A percentile compares a stretch with the other conserved stretches of the same genome.
These are phyloP conservation scores for Talaromyces sp. DNA, from an alignment of 2,329 filamentous ascomycete genomes.

Conservation along the genomic window DNA sequence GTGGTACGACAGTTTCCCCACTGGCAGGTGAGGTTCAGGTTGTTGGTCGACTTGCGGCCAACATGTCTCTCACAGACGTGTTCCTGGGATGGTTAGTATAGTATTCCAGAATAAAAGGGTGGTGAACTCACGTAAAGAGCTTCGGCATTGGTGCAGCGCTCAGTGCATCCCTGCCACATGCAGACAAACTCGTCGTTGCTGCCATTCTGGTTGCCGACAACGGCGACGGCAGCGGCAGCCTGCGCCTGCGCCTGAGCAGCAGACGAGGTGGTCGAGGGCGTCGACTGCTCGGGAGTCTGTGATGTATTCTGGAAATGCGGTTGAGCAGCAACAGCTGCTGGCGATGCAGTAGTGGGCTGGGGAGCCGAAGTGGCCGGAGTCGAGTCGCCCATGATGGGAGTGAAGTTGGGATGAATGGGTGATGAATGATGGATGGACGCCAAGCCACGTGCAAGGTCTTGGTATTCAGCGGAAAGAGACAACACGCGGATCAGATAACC, in stretches of 20 bases:
- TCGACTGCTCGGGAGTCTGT: conserved; percentile 8
- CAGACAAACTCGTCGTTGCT: conserved; percentile 42
- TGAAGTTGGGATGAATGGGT: conserved; percentile 20
- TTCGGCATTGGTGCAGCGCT: conserved; percentile 53
- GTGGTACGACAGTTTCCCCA: conserved; percentile 96
- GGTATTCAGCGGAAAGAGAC: conserved; percentile 12
- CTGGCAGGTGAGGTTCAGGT: conserved; percentile 92
- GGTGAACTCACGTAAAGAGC: conserved; percentile 52
- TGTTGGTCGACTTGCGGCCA: conserved; percentile 98
- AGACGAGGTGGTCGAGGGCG: conserved; percentile 10
- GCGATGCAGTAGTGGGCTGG: conserved; percentile 4
- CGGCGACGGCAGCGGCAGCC: conserved; percentile 33
- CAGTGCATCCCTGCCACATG: conserved; percentile 58
- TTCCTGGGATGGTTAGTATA: conserved; percentile 53
- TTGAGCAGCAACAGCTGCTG: conserved; percentile 2
- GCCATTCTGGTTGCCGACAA: conserved; percentile 25
- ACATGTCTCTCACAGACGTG: conserved; percentile 98
- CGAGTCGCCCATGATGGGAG: conserved; percentile 15
- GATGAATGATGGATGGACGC: conserved; percentile 14
- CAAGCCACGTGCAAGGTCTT: conserved; percentile 21
- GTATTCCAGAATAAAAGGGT: background rate
- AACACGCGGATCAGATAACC: background rate
- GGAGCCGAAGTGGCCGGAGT: conserved; percentile 10
- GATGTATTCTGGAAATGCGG: background rate
- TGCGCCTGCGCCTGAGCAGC: conserved; percentile 15